Evolutionary conservation across 352 stramenopile genomes (phyloP), one percentile per base, ranked within the genome.

Genomic region (Thalassiosira livingstoniorum): DNA sequence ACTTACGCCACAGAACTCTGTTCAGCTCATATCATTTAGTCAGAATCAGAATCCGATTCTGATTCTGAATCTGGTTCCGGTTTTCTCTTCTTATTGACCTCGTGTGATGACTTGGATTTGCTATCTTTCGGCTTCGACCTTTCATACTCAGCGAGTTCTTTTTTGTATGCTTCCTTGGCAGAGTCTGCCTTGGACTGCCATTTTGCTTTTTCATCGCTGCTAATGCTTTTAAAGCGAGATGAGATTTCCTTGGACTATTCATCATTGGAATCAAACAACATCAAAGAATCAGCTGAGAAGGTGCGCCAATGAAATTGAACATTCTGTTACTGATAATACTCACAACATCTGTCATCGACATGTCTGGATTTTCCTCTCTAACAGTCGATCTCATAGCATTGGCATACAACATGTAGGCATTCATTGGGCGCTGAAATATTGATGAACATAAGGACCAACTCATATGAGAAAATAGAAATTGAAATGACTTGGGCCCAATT

Each of bases 361-460:
- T 94, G 85, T 95, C 94, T 18, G 96, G 96, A 90, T 98, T 96
- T 78, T 98, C 95, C 29, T 88, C 89, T 47, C 95, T 96, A 35
- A 98, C 89, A 57, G 94, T 82, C 35, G 92, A 80, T 78, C 96
- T 94, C 45, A 97, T 95, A 64, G 97, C 95, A 75, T 97, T 97
- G 45, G 92, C 95, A 86, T 97, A 99, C 83, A 98, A 95, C 64
- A 98, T 97, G 92, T 97, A 98, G 1, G 96, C 93, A 45, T 94
- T 98, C 70, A 96, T 89, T 57, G 94, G 87, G 54, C 93, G 90
- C 93, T 98, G 54, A 76, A 72, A 47, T 21, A 57, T 27, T 31
- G 13, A 58, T 31, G 21, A 58, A 39, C 29, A 42, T n/a, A n/a
- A n/a, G n/a, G n/a, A n/a, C n/a, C n/a, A n/a, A n/a, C n/a, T n/a